A percentile compares a stretch with the other conserved stretches of the same genome.
Evolutionary conservation across 2,329 filamentous ascomycete species (phyloP).

Genomic region (Fusarium vanettenii): DNA sequence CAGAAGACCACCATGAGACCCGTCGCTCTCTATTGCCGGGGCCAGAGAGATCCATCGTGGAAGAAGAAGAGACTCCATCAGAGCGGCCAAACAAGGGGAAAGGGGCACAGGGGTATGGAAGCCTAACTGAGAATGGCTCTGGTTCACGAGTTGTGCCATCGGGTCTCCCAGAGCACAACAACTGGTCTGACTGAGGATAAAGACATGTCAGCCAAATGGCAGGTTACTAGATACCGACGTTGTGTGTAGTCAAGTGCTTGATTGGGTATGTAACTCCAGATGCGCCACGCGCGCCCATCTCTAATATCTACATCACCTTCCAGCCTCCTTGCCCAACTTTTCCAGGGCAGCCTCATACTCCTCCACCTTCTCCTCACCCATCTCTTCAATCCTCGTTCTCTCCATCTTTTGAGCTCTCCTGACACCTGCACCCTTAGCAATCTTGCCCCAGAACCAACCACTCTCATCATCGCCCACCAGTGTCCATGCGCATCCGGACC

Average conservation of each 20-base stretch:
- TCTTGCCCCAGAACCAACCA: constrained; percentile 91
- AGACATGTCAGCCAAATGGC: neutral
- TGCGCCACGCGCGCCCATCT: constrained; percentile 10
- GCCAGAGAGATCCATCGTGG: constrained; percentile 36
- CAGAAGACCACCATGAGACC: constrained; percentile 26
- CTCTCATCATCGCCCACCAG: constrained; percentile 85
- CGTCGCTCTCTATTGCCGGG: constrained; percentile 45
- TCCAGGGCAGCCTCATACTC: constrained; percentile 69
- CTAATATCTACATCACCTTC: constrained; percentile 36
- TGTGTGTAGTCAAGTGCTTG: neutral
- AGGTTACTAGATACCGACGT: neutral
- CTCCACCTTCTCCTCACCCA: constrained; percentile 59
- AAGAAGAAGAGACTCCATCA: constrained; percentile 35
- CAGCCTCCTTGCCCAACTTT: constrained; percentile 71
- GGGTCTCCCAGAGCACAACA: constrained; percentile 38
- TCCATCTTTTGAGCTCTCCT: constrained; percentile 59
- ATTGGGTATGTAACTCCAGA: constrained; percentile 32
- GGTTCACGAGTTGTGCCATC: constrained; percentile 45
- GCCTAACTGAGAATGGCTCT: constrained; percentile 22
- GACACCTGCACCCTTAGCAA: constrained; percentile 70
- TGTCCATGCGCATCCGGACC: constrained; percentile 84
- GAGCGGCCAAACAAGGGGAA: constrained; percentile 16
- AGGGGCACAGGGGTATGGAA: constrained; percentile 32
- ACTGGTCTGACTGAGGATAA: constrained; percentile 32
- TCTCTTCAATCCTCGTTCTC: constrained; percentile 60